Base-by-base conservation (phyloP, 1,284 basidiomycete genomes). In the Lentinula novae-zelandiae region DNA sequence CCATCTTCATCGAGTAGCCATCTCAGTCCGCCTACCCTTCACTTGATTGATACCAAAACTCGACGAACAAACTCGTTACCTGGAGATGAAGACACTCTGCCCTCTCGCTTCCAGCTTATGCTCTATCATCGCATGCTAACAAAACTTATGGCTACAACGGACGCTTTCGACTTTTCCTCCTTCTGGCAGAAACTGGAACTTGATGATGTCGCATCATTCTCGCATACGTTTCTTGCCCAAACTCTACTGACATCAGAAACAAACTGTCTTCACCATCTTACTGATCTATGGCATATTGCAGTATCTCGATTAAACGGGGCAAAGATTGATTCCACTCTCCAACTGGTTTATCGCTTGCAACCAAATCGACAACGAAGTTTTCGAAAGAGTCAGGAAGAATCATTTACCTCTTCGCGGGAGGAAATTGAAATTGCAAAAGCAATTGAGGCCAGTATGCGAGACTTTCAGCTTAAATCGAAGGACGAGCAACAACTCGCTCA, bases 51-150 rank as follows among this genome's bases (percentile, higher is more conserved):
- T 68, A 90, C 86, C 56, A 95, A 95, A 71, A 93, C 92, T 6
- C 82, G 93, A 17, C 76, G 75, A 5, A 71, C 70, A 0, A 68
- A 76, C 0, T 78, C 72, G 6, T 63, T 94, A 1, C 93, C 93
- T 0, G 70, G 75, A 8, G 77, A 85, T 15, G 80, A 81, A 49
- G 90, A 93, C 68, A 80, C 85, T 0, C 68, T 83, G 13, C 74
- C 85, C 0, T 84, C 92, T 0, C 82, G 83, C n/a, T 74, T 93
- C 17, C 93, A 95, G 70, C 80, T 95, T 4, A 94, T 94, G 91
- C 71, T 93, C 34, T 95, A 95, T 72, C 84, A 87, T 68, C 86
- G 86, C 54, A 81, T 95, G 50, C 75, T 95, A 12, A 80, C 81
- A 44, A 73, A 71, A 17, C 73, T 90, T 12, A 68, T 89, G 15